Evolutionary conservation across 768 basidiomycete species (phyloP), one percentile per base, ranked within the genome.

Genomic region (Trametes cinnabarina): DNA sequence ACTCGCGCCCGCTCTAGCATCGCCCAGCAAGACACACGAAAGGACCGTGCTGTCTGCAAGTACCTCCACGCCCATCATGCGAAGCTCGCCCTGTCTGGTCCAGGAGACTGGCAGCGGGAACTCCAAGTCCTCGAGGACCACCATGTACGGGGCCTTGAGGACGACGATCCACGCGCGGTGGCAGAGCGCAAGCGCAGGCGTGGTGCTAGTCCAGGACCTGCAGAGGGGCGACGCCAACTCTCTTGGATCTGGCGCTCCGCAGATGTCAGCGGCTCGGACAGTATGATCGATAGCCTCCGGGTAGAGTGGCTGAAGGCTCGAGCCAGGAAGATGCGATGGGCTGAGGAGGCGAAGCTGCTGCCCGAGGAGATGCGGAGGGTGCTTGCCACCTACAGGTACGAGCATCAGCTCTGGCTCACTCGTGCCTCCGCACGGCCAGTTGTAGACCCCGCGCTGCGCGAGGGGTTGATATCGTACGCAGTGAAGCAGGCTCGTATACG

Each of bases 331-430:
- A 8, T 34, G 3, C 55, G 57, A 17, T 64, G 63, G 63, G 20
- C 39, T 14, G 60, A 64, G 51, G 61, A 64, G 48, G 40, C 37
- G 10, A 17, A 43, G 35, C 57, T 58, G 17, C 9, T 64, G 22
- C 15, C 34, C 4, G 63, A 64, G 47, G 63, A 64, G 34, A 54
- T 55, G 51, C 56, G 61, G 20, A 51, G 49, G 5, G 57, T 46
- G 12, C 30, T 53, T 2, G 46, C 51, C 4, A 26, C 15, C 8
- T 25, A 25, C 17, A 17, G 19, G n/a, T n/a, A 41, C 40, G 40
- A 41, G 40, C 17, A 17, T 9, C 20, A 17, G n/a, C 12, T 9
- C 8, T 41, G 40, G 40, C 40, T n/a, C n/a, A n/a, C n/a, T n/a
- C n/a, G n/a, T n/a, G n/a, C n/a, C n/a, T n/a, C n/a, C n/a, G n/a